phyloP scores from a whole-genome alignment of 2,329 filamentous ascomycete genomes.

The Fusarium sp. region DNA sequence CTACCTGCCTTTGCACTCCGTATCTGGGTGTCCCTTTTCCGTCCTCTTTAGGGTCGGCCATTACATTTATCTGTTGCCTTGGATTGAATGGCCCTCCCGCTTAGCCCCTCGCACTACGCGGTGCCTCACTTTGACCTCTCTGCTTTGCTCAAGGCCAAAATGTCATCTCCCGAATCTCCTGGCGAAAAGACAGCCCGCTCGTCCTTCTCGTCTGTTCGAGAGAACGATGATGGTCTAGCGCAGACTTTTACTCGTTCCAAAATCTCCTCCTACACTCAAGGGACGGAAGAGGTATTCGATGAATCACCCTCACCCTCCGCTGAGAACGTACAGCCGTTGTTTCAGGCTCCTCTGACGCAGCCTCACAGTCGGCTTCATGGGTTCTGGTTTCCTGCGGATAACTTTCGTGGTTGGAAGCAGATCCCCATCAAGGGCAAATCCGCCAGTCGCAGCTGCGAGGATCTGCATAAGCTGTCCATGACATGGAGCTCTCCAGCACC shows the following conservation, averaged over 20 bases:
- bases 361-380: constrained; percentile 66
- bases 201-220: constrained; percentile 70
- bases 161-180: constrained; percentile 51
- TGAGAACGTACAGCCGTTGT: constrained; percentile 57
- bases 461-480: constrained; percentile 64
- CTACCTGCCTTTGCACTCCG: background rate
- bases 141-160: constrained; percentile 50
- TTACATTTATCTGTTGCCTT: constrained; percentile 26
- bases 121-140: constrained; percentile 50
- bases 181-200: constrained; percentile 56
- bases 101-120: constrained; percentile 46
- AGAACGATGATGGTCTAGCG: constrained; percentile 65
- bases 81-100: constrained; percentile 47
- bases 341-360: constrained; percentile 62
- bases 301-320: constrained; percentile 55
- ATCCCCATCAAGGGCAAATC: constrained; percentile 67
- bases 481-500: constrained; percentile 60
- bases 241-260: constrained; percentile 72
- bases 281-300: constrained; percentile 62
- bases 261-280: constrained; percentile 65
- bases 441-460: constrained; percentile 69
- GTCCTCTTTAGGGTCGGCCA: constrained; percentile 35
- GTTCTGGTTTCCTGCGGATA: constrained; percentile 66
- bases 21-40: constrained; percentile 11
- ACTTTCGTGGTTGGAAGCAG: constrained; percentile 70